Evolutionary conservation across 2,329 filamentous ascomycete species (phyloP), one percentile per base, ranked within the genome.

Genomic region (Arachnomyces sp.): DNA sequence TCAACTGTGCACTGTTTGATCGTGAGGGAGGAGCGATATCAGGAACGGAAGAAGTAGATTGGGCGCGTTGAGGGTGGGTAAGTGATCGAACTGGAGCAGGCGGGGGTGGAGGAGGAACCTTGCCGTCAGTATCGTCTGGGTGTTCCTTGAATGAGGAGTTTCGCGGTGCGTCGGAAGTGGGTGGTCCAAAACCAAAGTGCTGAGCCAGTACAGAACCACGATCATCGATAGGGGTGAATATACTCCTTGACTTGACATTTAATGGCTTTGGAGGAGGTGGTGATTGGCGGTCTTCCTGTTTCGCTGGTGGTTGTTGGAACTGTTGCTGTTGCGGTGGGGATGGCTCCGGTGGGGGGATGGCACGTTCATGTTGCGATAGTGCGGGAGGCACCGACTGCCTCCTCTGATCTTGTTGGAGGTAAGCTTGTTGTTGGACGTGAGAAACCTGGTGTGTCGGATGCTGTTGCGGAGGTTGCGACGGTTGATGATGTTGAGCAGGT

Each of bases 191-290:
- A 12, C 78, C 80, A 47, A 84, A 81, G 59, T 94, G 88, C 49
- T 90, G 85, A 9, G 86, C 87, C 32, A 95, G 66, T 43, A 95
- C 82, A 1, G 89, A 95, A 36, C 85, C 77, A 52, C 84, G 88
- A 58, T 94, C 89, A 54, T 96, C 92, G 47, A 98, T 94, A 0
- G 92, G 92, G 0, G 92, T 98, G 58, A 96, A 96, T 44, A 98
- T 96, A 60, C 89, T 95, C 58, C 89, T 82, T 15, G 82, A 82
- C 59, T 89, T 89, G 28, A 72, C 65, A 6, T 72, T 70, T 2
- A 76, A 52, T 4, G 84, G 81, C 54, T 82, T 84, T 2, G 82
- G 81, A 47, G 68, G 63, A 7, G 66, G 59, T 41, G 68, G 65
- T n/a, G 77, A 63, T 31, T 59, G 57, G 15, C 47, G 68, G 57